A percentile compares a stretch with the other conserved stretches of the same genome.
Evolutionary conservation across 2,329 filamentous ascomycete genomes (phyloP).

Genomic region (Penicillium griseofulvum): DNA sequence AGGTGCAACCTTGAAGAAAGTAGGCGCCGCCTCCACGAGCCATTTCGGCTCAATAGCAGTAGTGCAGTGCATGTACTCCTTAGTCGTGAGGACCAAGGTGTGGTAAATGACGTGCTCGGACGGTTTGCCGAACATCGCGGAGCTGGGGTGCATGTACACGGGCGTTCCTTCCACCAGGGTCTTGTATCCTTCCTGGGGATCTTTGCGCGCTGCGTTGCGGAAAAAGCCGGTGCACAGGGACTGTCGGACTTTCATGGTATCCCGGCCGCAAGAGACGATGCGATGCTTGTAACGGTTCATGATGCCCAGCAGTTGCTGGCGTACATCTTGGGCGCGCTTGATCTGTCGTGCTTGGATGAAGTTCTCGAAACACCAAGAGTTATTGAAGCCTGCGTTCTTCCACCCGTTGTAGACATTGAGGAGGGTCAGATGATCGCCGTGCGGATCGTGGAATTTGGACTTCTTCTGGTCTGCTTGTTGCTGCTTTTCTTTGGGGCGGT

Average conservation of each 20-base stretch:
- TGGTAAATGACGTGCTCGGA: conserved; percentile 97
- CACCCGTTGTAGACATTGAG: conserved; percentile 98
- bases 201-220: conserved; percentile 89
- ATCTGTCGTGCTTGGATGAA: conserved; percentile 93
- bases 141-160: conserved; percentile 90
- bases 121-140: conserved; percentile 89
- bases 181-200: conserved; percentile 95
- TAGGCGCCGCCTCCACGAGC: conserved; percentile 94
- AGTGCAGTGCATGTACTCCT: conserved; percentile 97
- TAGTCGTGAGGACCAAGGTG: conserved; percentile 53
- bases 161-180: conserved; percentile 93
- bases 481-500: conserved; percentile 96
- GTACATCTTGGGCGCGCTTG: conserved; percentile 84
- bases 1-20: conserved; percentile 95
- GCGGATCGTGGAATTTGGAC: conserved; percentile 91
- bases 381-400: conserved; percentile 79
- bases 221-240: conserved; percentile 94
- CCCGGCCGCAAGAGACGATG: conserved; percentile 78
- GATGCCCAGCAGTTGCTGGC: conserved; percentile 87
- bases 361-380: conserved; percentile 95
- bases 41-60: conserved; percentile 91
- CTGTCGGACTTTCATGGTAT: conserved; percentile 82
- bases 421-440: conserved; percentile 89
- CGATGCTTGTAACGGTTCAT: conserved; percentile 87
- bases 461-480: conserved; percentile 96